Base-by-base conservation (phyloP, 2,329 filamentous ascomycete species). In the Aplosporella prunicola region DNA sequence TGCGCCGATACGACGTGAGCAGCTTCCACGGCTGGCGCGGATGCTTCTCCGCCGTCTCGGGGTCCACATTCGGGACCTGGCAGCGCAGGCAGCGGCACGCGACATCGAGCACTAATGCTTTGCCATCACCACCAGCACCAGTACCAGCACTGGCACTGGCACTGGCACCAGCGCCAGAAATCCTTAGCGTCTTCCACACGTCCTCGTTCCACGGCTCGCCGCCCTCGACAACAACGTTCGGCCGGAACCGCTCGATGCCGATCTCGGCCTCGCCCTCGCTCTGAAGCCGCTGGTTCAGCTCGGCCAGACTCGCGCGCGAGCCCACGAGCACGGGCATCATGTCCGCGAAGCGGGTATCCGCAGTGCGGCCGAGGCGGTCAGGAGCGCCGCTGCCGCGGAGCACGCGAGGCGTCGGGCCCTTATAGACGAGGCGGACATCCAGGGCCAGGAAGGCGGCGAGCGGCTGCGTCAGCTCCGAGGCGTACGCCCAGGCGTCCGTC, bases 61-160 rank as follows among this genome's bases (percentile, higher is more conserved):
- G 74, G 46, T 79, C 58, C n/a, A 79, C 76, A 53, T 79, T 80
- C 5, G 76, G 76, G 2, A 79, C 74, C 43, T 73, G 73, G 43
- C 76, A 80, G 14, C 76, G 57, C 22, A 74, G 67, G 49, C 76
- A 79, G 3, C 74, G 60, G 18, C 72, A 71, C 13, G 74, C 67
- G 20, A 78, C 66, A 51, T 80, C 76, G 22, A 78, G 47, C 16
- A 62, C 61, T 8, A 75, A 50, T 0, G 59, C 46, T 5, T 39
- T 43, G 22, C 33, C 20, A 9, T 20, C 4, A 35, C 39, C 39
- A 33, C 27, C 13, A n/a, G n/a, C n/a, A n/a, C n/a, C n/a, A n/a
- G n/a, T n/a, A n/a, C n/a, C n/a, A n/a, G n/a, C n/a, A n/a, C n/a
- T n/a, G n/a, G n/a, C n/a, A n/a, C n/a, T n/a, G n/a, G n/a, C n/a